phyloP scores from a whole-genome alignment of 768 basidiomycete genomes.

The Strobilomyces dryophilus region DNA sequence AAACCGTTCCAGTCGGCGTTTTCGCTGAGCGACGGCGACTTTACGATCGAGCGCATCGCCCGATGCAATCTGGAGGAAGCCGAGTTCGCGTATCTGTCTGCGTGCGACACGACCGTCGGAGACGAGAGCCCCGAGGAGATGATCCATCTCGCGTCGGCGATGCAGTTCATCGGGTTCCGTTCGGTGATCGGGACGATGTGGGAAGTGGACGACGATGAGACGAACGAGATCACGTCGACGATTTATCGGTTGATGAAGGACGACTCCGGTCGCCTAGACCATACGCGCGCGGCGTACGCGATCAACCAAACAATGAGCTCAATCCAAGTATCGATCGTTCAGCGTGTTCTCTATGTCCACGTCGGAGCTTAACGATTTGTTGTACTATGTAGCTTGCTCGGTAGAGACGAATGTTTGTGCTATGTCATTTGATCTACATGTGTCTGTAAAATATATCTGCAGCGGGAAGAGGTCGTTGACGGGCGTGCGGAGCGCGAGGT shows the following conservation, averaged over 20 bases:
- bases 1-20: background rate
- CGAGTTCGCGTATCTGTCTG: background rate
- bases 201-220: background rate
- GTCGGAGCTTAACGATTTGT: too few relatives aligned
- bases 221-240: background rate
- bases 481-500: too few relatives aligned
- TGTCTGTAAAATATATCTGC: too few relatives aligned
- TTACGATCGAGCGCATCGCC: background rate
- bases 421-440: too few relatives aligned
- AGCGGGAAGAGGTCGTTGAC: too few relatives aligned
- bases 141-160: background rate
- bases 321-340: too few relatives aligned
- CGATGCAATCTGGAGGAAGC: background rate
- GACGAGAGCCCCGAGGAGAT: background rate
- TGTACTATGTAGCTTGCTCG: too few relatives aligned
- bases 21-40: background rate
- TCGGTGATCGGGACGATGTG: background rate
- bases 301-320: too few relatives aligned
- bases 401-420: too few relatives aligned
- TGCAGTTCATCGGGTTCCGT: background rate
- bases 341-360: too few relatives aligned
- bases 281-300: too few relatives aligned
- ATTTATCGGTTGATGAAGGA: background rate
- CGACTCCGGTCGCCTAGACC: too few relatives aligned
- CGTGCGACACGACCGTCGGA: background rate